phyloP scores from a whole-genome alignment of 371 early-diverging fungal genomes.

The Synchytrium microbalum region DNA sequence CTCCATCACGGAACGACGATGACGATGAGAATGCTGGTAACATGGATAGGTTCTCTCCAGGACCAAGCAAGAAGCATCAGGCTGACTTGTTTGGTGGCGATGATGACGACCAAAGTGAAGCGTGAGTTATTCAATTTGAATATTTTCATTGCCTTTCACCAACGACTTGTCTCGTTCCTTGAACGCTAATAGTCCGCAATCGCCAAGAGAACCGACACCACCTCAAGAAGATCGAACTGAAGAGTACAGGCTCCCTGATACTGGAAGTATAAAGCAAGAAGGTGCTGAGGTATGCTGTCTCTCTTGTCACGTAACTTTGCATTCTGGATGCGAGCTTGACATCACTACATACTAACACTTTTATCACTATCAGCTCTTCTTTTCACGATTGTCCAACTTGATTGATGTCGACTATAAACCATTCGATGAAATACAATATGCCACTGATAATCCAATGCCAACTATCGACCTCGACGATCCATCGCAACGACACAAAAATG shows the following conservation, averaged over 20 bases:
- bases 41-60: no score
- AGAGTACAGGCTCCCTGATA: background rate
- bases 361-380: constrained; percentile 45
- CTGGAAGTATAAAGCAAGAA: background rate
- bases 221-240: background rate
- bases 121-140: background rate
- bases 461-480: constrained; percentile 22
- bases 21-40: no score
- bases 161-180: background rate
- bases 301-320: background rate
- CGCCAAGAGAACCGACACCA: background rate
- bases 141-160: background rate
- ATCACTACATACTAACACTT: background rate
- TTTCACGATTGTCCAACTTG: constrained; percentile 67
- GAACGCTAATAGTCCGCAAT: background rate
- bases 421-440: constrained; percentile 44
- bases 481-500: constrained; percentile 23
- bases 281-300: background rate
- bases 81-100: background rate
- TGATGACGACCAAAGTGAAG: background rate
- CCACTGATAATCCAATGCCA: constrained; percentile 42
- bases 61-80: background rate
- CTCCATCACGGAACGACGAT: no score
- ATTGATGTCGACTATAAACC: constrained; percentile 59
- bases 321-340: background rate